These are phyloP conservation scores for Pseudogymnoascus sp. DNA, from an alignment of 2,329 filamentous ascomycete species.

Conservation along the genomic window DNA sequence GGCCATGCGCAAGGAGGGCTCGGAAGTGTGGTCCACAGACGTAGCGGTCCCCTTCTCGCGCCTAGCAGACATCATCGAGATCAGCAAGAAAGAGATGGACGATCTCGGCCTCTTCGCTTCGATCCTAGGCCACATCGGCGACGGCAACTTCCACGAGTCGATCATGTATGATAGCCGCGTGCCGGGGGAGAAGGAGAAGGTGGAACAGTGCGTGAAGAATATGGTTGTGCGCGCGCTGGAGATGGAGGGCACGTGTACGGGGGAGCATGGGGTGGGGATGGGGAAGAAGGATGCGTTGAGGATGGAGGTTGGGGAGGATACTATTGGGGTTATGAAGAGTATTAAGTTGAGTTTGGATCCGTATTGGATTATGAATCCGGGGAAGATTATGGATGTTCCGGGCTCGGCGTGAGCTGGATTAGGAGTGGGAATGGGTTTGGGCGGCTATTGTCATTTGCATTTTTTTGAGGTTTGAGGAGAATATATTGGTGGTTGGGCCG, in stretches of 20 bases:
- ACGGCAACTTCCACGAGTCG: constrained; percentile 90
- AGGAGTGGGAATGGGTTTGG: neutral
- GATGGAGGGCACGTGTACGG: constrained; percentile 91
- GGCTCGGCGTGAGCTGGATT: neutral
- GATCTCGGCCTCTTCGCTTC: constrained; percentile 79
- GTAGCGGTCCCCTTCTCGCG: constrained; percentile 74
- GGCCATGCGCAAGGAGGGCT: constrained; percentile 54
- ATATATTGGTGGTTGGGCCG: neutral
- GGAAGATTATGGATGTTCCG: constrained; percentile 78
- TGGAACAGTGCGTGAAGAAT: constrained; percentile 74
- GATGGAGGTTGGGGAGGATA: constrained; percentile 72
- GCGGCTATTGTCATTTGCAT: constrained; percentile 3
- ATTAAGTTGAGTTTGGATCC: constrained; percentile 81
- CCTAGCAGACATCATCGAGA: constrained; percentile 67
- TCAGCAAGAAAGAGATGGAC: constrained; percentile 84
- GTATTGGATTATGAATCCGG: constrained; percentile 82
- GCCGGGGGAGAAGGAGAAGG: constrained; percentile 62
- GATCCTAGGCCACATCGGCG: constrained; percentile 82
- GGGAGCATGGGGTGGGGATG: constrained; percentile 78
- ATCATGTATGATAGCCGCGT: constrained; percentile 77
- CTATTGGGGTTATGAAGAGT: constrained; percentile 74
- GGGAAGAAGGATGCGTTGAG: constrained; percentile 76
- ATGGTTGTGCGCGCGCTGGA: constrained; percentile 88
- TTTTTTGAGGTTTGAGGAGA: neutral
- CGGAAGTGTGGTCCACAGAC: constrained; percentile 78